phyloP scores from a whole-genome alignment of 371 early-diverging fungal genomes.

The Mucor racemosus region DNA sequence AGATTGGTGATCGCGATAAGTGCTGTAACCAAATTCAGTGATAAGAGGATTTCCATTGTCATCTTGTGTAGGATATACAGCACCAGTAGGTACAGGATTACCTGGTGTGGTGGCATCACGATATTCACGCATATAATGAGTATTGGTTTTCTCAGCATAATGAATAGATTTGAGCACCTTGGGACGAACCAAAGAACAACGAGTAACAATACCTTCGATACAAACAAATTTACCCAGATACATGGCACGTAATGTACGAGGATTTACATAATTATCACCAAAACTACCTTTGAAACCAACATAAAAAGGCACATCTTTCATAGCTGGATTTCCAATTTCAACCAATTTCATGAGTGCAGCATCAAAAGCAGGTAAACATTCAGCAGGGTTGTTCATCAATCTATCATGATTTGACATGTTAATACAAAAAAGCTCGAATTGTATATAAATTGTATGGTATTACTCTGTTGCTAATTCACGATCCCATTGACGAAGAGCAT shows the following conservation, averaged over 20 bases:
- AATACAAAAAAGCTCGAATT: neutral
- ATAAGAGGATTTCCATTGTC: conserved; percentile 90
- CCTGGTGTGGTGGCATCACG: conserved; percentile 75
- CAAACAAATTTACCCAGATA: conserved; percentile 92
- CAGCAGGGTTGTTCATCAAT: conserved; percentile 77
- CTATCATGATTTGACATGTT: conserved; percentile 36
- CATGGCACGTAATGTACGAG: conserved; percentile 86
- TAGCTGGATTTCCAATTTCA: conserved; percentile 16
- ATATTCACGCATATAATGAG: conserved; percentile 91
- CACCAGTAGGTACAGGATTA: conserved; percentile 69
- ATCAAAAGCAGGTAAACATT: conserved; percentile 87
- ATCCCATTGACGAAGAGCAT: conserved; percentile 84
- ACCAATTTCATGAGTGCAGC: conserved; percentile 75
- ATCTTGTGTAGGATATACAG: conserved; percentile 88
- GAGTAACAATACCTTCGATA: conserved; percentile 99
- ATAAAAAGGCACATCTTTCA: conserved; percentile 57
- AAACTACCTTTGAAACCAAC: conserved; percentile 95
- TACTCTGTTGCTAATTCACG: conserved; percentile 72
- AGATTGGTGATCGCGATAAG: conserved; percentile 96
- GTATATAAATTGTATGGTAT: neutral
- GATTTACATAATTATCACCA: conserved; percentile 90
- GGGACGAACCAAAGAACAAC: conserved; percentile 97
- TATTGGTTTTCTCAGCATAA: conserved; percentile 84
- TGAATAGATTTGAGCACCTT: conserved; percentile 96
- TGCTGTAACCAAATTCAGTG: conserved; percentile 95